Evolutionary conservation across 139 green algal species (phyloP), one percentile per base, ranked within the genome.

Genomic region (Mesostigma viride): DNA sequence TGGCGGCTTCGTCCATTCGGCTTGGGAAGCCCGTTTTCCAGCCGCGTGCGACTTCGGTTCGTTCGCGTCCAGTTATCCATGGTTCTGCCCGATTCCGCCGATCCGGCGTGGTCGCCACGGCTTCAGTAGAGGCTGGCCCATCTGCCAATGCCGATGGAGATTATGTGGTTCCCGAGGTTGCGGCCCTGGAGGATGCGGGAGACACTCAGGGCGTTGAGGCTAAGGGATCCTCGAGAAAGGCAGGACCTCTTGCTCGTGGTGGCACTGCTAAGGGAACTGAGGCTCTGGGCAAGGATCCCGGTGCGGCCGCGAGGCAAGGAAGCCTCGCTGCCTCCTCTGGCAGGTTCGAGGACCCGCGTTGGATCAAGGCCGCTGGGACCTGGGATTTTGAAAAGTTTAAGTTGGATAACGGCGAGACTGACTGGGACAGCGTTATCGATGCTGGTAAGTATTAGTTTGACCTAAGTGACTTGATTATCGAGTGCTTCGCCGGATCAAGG

Each of bases 371-470:
- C n/a, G n/a, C n/a, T 20, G 67, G 67, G 1, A 76, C 35, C 35
- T 80, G 74, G 74, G 74, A 80, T 34, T 35, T 80, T 46, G 26
- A 17, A 17, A 68, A 80, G 64, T 80, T 80, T 68, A 69, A 34
- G 26, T 51, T 46, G 17, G 45, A 45, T 1, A 61, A 71, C 33
- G 74, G 74, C 32, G 58, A 76, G 51, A 70, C 57, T 3, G 68
- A 80, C 69, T 80, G 74, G 74, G 61, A 80, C 40, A 62, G 63
- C 5, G 74, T 80, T 3, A 80, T 80, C 35, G 74, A 80, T 35
- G 74, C 74, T 1, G 40, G 40, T 53, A n/a, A n/a, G n/a, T n/a
- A n/a, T n/a, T n/a, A n/a, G n/a, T n/a, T n/a, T n/a, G n/a, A n/a
- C n/a, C n/a, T n/a, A n/a, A n/a, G n/a, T n/a, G n/a, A n/a, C n/a